These are phyloP conservation scores for Paracoccidioides lutzii DNA, from an alignment of 2,329 filamentous ascomycete species.

Conservation along the genomic window DNA sequence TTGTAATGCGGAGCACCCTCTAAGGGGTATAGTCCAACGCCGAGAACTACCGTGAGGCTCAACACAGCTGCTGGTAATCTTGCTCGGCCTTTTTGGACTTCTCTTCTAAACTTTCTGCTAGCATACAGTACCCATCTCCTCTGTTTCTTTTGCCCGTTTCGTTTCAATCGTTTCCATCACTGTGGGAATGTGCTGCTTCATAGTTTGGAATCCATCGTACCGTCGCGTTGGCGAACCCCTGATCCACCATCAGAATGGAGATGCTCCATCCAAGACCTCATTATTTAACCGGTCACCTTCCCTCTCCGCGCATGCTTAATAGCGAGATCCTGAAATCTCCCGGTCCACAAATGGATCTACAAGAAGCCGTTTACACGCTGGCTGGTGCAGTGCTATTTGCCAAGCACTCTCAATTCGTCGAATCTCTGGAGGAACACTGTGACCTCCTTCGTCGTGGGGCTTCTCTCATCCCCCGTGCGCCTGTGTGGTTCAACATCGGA, in stretches of 20 bases:
- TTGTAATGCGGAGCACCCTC: neutral
- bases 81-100: neutral
- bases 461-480: neutral
- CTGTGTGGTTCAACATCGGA: constrained; percentile 6
- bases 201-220: neutral
- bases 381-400: constrained; percentile 1
- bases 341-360: neutral
- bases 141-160: neutral
- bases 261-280: neutral
- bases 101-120: neutral
- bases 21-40: neutral
- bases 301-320: constrained; percentile 1
- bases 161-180: neutral
- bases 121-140: neutral
- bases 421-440: constrained; percentile 4
- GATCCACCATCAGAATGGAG: neutral
- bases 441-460: neutral
- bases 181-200: neutral
- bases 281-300: neutral
- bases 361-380: constrained; percentile 3
- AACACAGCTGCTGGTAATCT: neutral
- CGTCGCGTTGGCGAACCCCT: neutral
- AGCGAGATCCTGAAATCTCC: neutral
- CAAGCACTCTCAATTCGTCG: neutral
- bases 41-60: neutral